Base-by-base conservation (phyloP, 2,329 filamentous ascomycete genomes). In the Scortechinia acanthostroma region DNA sequence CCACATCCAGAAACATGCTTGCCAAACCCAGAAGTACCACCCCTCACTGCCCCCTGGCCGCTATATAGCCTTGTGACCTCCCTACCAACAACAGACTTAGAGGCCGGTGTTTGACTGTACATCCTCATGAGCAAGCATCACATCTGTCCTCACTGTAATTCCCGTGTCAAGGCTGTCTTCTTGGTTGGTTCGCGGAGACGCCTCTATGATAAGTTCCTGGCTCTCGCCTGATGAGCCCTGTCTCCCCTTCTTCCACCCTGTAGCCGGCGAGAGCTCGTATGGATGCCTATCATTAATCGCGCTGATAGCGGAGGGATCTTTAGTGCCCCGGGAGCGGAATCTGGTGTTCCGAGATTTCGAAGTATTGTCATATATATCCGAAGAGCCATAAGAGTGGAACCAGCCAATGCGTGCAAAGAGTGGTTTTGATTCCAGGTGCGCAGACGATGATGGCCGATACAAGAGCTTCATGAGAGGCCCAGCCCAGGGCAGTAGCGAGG, bases 401-500 rank as follows among this genome's bases (percentile, higher is more conserved):
- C 25, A 30, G 10, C n/a, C n/a, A n/a, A 30, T 10, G 10, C 25
- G 10, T 30, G 25, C 25, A 30, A 30, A 30, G 25, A 56, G 49
- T 2, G 55, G 54, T 42, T n/a, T 55, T 57, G 47, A 57, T 55
- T 2, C 51, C 52, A 2, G 55, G 55, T 3, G 54, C 43, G 4
- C 51, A 54, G 42, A 50, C 55, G 15, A 56, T 52, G 42, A 57
- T 52, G 4, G 50, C 48, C 1, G 53, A 50, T 21, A 57, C 52
- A 35, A 56, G 55, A 23, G 50, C 51, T 42, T 57, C 55, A 21
- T 54, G 54, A 6, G 52, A 49, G 14, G 53, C 53, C 54, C 54
- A 57, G 28, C 51, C 51, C 1, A 56, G 48, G 2, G 54, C 55
- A 14, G 51, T 52, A 3, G 48, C 21, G 25, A 55, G 50, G 6